Evolutionary conservation across 129 eudicot species (phyloP).

Genomic region (Gnaphalium uliginosum): DNA sequence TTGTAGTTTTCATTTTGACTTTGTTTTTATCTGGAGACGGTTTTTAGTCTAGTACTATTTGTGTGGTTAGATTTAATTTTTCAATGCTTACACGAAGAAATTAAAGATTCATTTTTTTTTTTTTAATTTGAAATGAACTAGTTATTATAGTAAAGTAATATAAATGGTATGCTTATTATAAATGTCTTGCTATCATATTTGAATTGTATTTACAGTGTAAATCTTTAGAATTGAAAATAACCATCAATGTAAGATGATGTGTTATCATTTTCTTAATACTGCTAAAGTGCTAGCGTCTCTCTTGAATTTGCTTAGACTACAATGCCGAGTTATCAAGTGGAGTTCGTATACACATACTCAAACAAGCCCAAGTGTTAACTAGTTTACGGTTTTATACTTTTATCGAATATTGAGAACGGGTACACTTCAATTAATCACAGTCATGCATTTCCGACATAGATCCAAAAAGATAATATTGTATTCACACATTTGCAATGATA

Average conservation of each 20-base stretch:
- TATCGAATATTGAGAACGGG: not conserved
- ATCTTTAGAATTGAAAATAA: not conserved
- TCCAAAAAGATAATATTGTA: not conserved
- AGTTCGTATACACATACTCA: not conserved
- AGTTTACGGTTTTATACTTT: not conserved
- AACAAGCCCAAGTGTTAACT: not conserved
- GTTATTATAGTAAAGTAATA: too few species aligned
- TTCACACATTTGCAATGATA: not conserved
- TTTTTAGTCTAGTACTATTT: not conserved
- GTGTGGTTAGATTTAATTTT: not conserved
- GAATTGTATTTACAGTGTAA: not conserved
- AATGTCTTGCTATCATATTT: not conserved
- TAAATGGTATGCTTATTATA: not conserved
- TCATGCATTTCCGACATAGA: not conserved
- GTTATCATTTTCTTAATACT: not conserved
- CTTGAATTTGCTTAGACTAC: not conserved
- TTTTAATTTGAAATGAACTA: too few species aligned
- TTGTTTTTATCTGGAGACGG: not conserved
- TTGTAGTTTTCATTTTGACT: not conserved
- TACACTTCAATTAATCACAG: not conserved
- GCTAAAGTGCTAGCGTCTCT: not conserved
- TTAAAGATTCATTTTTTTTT: not conserved
- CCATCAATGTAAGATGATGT: not conserved
- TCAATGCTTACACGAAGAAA: too few species aligned
- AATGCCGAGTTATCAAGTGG: not conserved